Evolutionary conservation across 2,329 filamentous ascomycete species (phyloP), one percentile per base, ranked within the genome.

Genomic region (Elsinoe necatrix): DNA sequence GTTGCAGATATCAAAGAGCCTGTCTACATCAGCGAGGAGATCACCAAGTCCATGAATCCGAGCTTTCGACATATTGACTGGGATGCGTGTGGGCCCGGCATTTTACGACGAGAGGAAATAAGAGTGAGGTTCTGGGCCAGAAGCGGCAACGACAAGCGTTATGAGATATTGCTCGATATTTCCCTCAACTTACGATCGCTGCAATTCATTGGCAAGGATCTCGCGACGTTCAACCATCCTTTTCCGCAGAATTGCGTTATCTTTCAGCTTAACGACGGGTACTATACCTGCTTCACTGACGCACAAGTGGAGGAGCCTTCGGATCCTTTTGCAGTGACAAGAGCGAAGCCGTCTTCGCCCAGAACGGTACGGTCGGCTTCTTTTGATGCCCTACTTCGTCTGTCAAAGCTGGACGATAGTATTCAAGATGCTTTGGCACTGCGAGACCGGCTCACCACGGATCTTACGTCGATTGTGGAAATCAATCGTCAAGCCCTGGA

Each of bases 371-470:
- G 80, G 0, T 90, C 86, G 0, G 90, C 89, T 0, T 90, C 90
- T 0, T 96, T 95, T 69, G 90, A 89, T 65, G 83, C 87, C 1
- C 76, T 97, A 18, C 92, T 96, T 84, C 85, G 87, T 59, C 77
- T 97, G 9, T 85, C 88, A 4, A 95, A 91, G 58, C 77, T 97
- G 14, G 89, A 95, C 61, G 88, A 87, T 67, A 95, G 90, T 56
- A 88, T 96, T 21, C 89, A 95, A 67, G 92, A 97, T 69, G 90
- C 90, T 1, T 73, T 95, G 8, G 81, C 84, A 1, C 95, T 89
- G 0, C 83, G 87, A 12, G 82, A 87, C 59, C 78, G 79, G 55
- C 77, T 97, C 7, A 83, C 88, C 48, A 73, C 78, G n/a, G 88
- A 95, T 61, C 95, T 96, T 61, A 87, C 87, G 59, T 60, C 61